Conservation (phyloP, 129 eudicot genomes). For the Erigeron canadensis region DNA sequence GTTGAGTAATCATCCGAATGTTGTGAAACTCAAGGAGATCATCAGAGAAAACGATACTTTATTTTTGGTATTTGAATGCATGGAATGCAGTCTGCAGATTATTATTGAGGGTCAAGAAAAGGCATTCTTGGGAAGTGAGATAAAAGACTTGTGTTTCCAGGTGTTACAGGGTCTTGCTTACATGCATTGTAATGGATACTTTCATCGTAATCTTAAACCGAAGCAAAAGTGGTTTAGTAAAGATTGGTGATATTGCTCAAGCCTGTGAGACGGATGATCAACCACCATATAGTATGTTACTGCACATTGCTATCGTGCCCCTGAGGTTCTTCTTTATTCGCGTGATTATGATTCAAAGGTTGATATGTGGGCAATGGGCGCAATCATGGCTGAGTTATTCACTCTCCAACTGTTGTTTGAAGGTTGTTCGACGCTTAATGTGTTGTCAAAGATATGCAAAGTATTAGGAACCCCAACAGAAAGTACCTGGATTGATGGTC, state of each 20-base stretch:
- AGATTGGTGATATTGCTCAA: too few relatives aligned
- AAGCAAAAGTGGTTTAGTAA: background rate
- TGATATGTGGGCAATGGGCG: conserved; percentile 21
- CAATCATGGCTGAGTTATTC: conserved; percentile 3
- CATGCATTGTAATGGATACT: background rate
- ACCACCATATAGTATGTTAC: conserved; percentile 9
- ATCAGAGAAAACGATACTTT: background rate
- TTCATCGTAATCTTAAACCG: conserved; percentile 14
- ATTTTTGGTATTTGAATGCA: conserved; percentile 6
- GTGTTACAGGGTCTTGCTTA: conserved; percentile 20
- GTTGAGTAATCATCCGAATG: background rate
- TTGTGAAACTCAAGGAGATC: background rate
- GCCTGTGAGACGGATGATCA: background rate
- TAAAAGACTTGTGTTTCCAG: conserved; percentile 10
- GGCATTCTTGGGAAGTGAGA: conserved; percentile 7
- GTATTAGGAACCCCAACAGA: conserved; percentile 64
- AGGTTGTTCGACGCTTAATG: background rate
- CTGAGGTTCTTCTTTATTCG: conserved; percentile 5
- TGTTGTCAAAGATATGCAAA: conserved; percentile 52
- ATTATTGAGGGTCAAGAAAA: background rate
- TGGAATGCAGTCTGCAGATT: background rate
- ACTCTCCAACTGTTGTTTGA: background rate
- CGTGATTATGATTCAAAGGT: background rate
- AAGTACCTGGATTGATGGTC: conserved; percentile 54
- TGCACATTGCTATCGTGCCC: conserved; percentile 10